Percentiles rank a stretch among this genome's conserved stretches.
Evolutionary conservation across 257 asterid species (phyloP).

Genomic region (Osmanthus fragrans): DNA sequence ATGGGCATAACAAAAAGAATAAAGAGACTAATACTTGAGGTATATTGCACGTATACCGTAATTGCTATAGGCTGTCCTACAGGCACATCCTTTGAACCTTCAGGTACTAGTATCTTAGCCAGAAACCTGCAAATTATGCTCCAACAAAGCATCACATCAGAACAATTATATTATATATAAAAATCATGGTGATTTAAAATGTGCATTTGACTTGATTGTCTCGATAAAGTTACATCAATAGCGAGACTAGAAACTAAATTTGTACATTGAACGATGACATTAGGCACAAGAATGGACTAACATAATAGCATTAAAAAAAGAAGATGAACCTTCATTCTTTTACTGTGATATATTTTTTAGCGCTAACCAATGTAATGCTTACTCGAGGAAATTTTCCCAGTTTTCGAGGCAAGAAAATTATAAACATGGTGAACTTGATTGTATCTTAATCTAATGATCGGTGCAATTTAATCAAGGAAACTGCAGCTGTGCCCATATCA

Average conservation of each 20-base stretch:
- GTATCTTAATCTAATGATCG: not conserved
- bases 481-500: not conserved
- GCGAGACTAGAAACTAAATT: not conserved
- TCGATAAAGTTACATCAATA: constrained; percentile 2
- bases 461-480: constrained; percentile 13
- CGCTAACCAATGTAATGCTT: not conserved
- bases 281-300: constrained; percentile 1
- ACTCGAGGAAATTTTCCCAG: not conserved
- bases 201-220: not conserved
- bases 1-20: constrained; percentile 21
- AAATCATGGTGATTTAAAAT: not conserved
- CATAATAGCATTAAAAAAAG: not conserved
- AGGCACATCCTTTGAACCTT: constrained; percentile 95
- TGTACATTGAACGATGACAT: not conserved
- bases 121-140: constrained; percentile 61
- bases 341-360: not conserved
- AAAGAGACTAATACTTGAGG: constrained; percentile 26
- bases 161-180: no score
- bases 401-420: constrained; percentile 9
- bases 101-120: constrained; percentile 93
- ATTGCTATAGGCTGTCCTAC: constrained; percentile 97
- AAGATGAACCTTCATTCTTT: not conserved
- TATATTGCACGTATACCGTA: constrained; percentile 59
- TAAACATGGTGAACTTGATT: not conserved
- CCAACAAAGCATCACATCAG: constrained; percentile 11